Conservation (phyloP, 768 basidiomycete genomes). For the Suillus alpinus region DNA sequence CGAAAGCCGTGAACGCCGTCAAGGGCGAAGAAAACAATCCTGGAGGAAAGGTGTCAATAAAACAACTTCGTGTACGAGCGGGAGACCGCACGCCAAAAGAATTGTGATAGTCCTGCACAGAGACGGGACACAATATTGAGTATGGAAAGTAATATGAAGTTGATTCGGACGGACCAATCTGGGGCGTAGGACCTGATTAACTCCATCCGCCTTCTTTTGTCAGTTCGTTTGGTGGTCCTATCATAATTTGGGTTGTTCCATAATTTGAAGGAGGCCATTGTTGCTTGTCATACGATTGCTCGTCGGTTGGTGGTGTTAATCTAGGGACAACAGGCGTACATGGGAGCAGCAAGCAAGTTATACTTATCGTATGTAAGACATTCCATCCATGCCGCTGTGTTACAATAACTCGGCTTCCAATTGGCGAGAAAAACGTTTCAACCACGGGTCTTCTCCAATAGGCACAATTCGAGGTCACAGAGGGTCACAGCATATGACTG, state of each 20-base stretch:
- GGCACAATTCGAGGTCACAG: neutral
- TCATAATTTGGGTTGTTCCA: neutral
- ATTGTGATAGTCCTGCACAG: constrained; percentile 63
- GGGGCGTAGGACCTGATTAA: constrained; percentile 66
- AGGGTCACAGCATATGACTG: neutral
- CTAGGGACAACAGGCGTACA: neutral
- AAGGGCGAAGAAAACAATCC: constrained; percentile 60
- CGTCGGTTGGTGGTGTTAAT: constrained; percentile 13
- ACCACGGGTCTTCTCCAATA: neutral
- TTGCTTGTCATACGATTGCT: constrained; percentile 4
- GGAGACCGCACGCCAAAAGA: constrained; percentile 51
- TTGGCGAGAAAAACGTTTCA: neutral
- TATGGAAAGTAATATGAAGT: neutral
- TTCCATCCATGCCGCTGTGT: neutral
- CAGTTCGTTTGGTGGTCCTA: constrained; percentile 15
- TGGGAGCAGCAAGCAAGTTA: neutral
- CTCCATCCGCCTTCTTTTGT: constrained; percentile 32
- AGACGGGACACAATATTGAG: constrained; percentile 4
- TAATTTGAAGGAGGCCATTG: neutral
- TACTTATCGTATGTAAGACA: neutral
- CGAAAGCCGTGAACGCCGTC: constrained; percentile 70
- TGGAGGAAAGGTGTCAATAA: constrained; percentile 21
- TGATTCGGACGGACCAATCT: constrained; percentile 57
- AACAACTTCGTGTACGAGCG: neutral
- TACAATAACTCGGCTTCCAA: neutral